Base-by-base conservation (phyloP, 176 grass and related monocot genomes). In the Phoenix roebelenii region DNA sequence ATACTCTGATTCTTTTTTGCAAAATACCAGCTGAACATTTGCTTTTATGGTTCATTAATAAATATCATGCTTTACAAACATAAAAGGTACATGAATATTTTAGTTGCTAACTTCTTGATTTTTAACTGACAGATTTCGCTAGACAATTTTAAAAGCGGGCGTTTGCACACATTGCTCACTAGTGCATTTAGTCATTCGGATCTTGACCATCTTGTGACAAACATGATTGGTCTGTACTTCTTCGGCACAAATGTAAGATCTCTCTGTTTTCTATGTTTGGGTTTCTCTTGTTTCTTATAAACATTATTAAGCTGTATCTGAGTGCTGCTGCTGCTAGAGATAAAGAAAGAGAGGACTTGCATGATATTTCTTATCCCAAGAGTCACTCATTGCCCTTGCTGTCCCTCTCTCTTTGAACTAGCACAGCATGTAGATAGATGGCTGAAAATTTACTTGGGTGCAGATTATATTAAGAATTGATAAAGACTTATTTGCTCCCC, bases 221-320 rank as follows among this genome's bases (percentile, higher is more conserved):
- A 91, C 80, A 91, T 88, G 87, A 48, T 97, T 20, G 70, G 81
- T 22, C 70, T 97, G 63, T 97, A 83, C 80, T 91, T 88, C 81
- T 97, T 91, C 32, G 87, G 93, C 49, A 64, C 50, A 67, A 78
- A 55, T 77, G 87, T 97, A 88, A 82, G 87, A 24, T 64, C 28
- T 59, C 18, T 35, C 0, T 63, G 29, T 30, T 6, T 30, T 44
- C 22, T 59, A 16, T 29, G 5, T 9, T 4, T 59, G 23, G 15
- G 7, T 25, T 24, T 59, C 5, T 26, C 15, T 29, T 59, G 44
- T 16, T 5, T 22, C 5, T 55, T 56, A n/a, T 10, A 56, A 35
- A 16, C 22, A 3, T 39, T 55, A 30, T 56, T 55, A 3, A 55
- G 3, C 22, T 22, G 55, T 55, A 12, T 55, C 28, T 4, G n/a